These are phyloP conservation scores for Lentinula sp. DNA, from an alignment of 768 basidiomycete genomes.

Conservation along the genomic window DNA sequence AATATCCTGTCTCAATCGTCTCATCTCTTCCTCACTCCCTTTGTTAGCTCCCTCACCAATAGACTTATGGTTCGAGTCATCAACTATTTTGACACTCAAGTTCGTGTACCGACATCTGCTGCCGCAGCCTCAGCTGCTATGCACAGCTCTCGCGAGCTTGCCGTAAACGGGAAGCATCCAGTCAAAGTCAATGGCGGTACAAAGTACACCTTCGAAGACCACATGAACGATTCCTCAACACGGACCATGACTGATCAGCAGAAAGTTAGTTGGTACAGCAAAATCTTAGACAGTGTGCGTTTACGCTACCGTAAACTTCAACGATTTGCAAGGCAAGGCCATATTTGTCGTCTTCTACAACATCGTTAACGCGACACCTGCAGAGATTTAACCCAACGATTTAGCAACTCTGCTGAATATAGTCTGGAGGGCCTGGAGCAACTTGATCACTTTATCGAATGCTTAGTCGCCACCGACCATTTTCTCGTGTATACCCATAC, in stretches of 20 bases:
- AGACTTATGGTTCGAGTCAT: conserved; percentile 89
- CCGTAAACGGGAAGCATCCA: conserved; percentile 9
- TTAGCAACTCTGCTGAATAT: conserved; percentile 93
- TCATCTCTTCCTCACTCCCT: background rate
- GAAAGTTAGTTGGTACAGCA: conserved; percentile 83
- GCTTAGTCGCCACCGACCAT: conserved; percentile 80
- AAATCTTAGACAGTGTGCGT: conserved; percentile 89
- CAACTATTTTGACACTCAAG: conserved; percentile 92
- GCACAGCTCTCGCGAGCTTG: conserved; percentile 14
- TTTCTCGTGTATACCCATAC: conserved; percentile 88
- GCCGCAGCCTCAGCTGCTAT: conserved; percentile 21
- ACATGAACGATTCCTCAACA: conserved; percentile 26
- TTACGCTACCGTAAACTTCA: conserved; percentile 91
- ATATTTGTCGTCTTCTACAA: conserved; percentile 1
- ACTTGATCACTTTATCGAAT: conserved; percentile 73
- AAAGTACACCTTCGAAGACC: conserved; percentile 27
- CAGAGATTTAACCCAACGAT: conserved; percentile 74
- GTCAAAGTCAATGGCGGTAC: background rate
- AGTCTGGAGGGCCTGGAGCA: conserved; percentile 72
- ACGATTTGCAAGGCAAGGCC: conserved; percentile 79
- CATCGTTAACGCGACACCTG: background rate
- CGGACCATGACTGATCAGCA: conserved; percentile 76
- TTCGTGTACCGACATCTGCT: conserved; percentile 50
- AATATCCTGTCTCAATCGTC: background rate
- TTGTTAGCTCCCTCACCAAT: conserved; percentile 80